Evolutionary conservation across 768 basidiomycete genomes (phyloP).

Genomic region (Fomitopsis serialis): DNA sequence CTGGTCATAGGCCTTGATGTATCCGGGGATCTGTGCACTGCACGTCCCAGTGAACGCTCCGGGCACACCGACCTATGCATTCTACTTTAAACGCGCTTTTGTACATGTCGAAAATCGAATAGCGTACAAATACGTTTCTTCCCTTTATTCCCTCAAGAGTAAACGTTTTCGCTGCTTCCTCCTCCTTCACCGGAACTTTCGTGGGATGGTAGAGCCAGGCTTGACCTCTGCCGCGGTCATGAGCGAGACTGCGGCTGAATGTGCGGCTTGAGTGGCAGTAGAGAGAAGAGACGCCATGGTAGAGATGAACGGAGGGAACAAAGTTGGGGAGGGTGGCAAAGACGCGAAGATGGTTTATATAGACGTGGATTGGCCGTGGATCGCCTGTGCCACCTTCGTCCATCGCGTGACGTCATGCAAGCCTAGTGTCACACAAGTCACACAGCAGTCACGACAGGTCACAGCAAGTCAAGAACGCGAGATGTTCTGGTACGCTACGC

Average conservation of each 20-base stretch:
- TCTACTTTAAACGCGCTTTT: neutral
- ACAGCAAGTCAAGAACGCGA: conserved; percentile 52
- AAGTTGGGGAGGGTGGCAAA: neutral
- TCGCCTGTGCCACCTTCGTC: neutral
- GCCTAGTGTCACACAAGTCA: neutral
- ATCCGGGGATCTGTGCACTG: conserved; percentile 53
- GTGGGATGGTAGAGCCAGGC: conserved; percentile 47
- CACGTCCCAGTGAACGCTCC: conserved; percentile 77
- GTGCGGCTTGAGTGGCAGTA: conserved; percentile 45
- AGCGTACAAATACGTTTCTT: conserved; percentile 57
- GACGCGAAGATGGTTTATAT: neutral
- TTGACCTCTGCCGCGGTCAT: conserved; percentile 41
- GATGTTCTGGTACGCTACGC: conserved; percentile 75
- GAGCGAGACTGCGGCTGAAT: conserved; percentile 47
- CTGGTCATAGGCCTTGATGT: conserved; percentile 58
- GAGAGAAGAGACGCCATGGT: conserved; percentile 45
- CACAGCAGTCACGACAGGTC: neutral
- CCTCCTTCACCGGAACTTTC: conserved; percentile 50
- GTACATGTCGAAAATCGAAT: neutral
- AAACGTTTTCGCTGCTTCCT: conserved; percentile 37
- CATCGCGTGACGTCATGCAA: conserved; percentile 11
- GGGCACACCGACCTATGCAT: conserved; percentile 59
- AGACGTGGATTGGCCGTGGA: neutral
- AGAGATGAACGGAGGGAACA: neutral
- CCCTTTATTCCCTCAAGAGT: conserved; percentile 43